Conservation (phyloP, 371 early-diverging fungal species). For the Syncephalastrum contaminatum region DNA sequence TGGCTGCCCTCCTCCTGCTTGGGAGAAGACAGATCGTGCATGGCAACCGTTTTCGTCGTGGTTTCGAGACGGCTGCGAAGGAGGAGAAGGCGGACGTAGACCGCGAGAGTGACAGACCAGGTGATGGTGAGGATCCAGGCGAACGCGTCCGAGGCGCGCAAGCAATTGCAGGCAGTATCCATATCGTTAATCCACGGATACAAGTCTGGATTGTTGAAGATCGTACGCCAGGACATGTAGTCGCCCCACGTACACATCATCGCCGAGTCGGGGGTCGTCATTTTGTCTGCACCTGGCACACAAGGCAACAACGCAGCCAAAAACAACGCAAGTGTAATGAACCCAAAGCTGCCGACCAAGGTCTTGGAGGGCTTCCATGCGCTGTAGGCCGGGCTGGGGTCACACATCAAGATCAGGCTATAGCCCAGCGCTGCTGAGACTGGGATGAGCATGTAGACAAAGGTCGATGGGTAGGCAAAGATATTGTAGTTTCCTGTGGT, state of each 20-base stretch:
- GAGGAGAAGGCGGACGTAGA: constrained; percentile 19
- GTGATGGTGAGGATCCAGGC: constrained; percentile 32
- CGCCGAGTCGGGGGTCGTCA: constrained; percentile 30
- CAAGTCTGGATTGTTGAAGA: constrained; percentile 26
- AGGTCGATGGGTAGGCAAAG: constrained; percentile 44
- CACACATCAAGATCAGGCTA: constrained; percentile 31
- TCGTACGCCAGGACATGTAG: constrained; percentile 40
- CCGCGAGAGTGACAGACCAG: constrained; percentile 17
- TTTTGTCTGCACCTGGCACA: constrained; percentile 38
- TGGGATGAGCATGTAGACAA: constrained; percentile 45
- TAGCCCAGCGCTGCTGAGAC: constrained; percentile 26
- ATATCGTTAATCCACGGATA: constrained; percentile 43
- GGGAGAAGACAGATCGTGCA: too few species aligned
- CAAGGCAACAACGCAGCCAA: constrained; percentile 30
- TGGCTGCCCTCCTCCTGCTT: too few species aligned
- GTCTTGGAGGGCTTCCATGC: constrained; percentile 44
- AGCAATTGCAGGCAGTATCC: constrained; percentile 34
- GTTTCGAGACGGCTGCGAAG: too few species aligned
- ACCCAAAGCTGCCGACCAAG: constrained; percentile 21
- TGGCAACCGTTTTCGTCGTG: too few species aligned
- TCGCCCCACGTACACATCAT: constrained; percentile 34
- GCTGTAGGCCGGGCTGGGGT: constrained; percentile 32
- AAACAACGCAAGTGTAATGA: constrained; percentile 22
- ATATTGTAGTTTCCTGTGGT: constrained; percentile 32
- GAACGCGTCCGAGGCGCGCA: constrained; percentile 31